Conservation (phyloP, 2,329 filamentous ascomycete genomes). For the Claviceps sp. region DNA sequence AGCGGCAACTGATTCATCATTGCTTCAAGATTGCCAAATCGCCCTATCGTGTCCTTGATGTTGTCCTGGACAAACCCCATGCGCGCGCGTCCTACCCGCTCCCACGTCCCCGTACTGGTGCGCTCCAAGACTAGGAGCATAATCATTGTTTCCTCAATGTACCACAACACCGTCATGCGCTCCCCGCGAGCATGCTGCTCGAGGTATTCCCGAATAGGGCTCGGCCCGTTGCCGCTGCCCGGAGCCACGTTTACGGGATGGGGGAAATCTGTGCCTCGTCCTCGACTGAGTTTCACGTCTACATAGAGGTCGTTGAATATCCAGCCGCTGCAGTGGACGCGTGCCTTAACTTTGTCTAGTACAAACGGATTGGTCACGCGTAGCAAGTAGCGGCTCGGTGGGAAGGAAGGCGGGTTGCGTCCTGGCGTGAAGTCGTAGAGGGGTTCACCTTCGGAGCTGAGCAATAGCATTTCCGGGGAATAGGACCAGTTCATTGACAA, state of each 20-base stretch:
- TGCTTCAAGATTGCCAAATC: constrained; percentile 18
- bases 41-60: constrained; percentile 17
- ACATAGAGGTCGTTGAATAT: constrained; percentile 22
- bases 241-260: too few species aligned
- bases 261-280: constrained; percentile 6
- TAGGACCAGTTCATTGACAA: constrained; percentile 20
- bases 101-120: constrained; percentile 14
- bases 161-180: constrained; percentile 24
- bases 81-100: constrained; percentile 21
- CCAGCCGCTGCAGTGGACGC: constrained; percentile 18
- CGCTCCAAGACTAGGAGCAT: constrained; percentile 21
- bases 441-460: constrained; percentile 16
- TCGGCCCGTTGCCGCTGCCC: background rate
- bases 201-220: constrained; percentile 20
- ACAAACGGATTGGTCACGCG: constrained; percentile 21
- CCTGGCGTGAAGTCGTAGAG: constrained; percentile 18
- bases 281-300: constrained; percentile 19
- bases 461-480: constrained; percentile 18
- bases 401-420: constrained; percentile 11
- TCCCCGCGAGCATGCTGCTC: constrained; percentile 20
- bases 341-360: constrained; percentile 21
- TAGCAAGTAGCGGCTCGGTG: constrained; percentile 16
- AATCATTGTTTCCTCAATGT: constrained; percentile 20
- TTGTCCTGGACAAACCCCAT: constrained; percentile 21
- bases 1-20: constrained; percentile 20